phyloP scores from a whole-genome alignment of 768 basidiomycete genomes.

The Termitomyces heimii region DNA sequence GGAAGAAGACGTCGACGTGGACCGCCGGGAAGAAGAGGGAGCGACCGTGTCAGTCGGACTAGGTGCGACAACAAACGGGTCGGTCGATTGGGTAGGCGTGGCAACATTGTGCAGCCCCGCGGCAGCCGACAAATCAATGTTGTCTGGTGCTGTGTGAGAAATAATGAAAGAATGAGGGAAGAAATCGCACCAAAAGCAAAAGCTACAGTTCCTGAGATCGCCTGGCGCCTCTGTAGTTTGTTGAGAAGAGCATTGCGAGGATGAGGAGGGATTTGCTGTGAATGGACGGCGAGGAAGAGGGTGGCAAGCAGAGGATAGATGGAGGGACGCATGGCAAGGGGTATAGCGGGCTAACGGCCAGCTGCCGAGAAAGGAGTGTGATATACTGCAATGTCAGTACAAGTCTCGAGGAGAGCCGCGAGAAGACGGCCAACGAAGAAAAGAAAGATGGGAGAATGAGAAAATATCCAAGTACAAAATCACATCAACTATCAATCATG shows the following conservation, averaged over 20 bases:
- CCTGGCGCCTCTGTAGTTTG: conserved; percentile 13
- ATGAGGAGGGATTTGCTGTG: conserved; percentile 27
- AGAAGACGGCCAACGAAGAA: not conserved
- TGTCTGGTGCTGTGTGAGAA: not conserved
- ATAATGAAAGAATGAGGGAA: not conserved
- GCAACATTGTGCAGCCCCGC: not conserved
- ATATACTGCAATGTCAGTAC: conserved; percentile 4
- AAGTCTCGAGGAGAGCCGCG: not conserved
- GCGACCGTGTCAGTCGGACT: not conserved
- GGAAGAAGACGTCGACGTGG: not conserved
- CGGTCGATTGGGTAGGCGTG: not conserved
- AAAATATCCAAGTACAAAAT: conserved; percentile 2
- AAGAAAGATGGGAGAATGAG: not conserved
- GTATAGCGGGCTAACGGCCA: conserved; percentile 12
- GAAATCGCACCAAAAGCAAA: not conserved
- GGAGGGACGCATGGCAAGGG: conserved; percentile 24
- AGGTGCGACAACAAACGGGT: too few species aligned
- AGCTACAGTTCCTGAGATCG: not conserved
- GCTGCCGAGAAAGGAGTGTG: conserved; percentile 15
- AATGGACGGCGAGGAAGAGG: conserved; percentile 26
- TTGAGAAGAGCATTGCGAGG: conserved; percentile 26
- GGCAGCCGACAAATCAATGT: not conserved
- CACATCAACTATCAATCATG: conserved; percentile 1
- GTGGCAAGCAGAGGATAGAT: conserved; percentile 25
- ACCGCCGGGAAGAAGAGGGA: not conserved